Evolutionary conservation across 2,329 filamentous ascomycete genomes (phyloP), one percentile per base, ranked within the genome.

Genomic region (Byssochlamys sp.): DNA sequence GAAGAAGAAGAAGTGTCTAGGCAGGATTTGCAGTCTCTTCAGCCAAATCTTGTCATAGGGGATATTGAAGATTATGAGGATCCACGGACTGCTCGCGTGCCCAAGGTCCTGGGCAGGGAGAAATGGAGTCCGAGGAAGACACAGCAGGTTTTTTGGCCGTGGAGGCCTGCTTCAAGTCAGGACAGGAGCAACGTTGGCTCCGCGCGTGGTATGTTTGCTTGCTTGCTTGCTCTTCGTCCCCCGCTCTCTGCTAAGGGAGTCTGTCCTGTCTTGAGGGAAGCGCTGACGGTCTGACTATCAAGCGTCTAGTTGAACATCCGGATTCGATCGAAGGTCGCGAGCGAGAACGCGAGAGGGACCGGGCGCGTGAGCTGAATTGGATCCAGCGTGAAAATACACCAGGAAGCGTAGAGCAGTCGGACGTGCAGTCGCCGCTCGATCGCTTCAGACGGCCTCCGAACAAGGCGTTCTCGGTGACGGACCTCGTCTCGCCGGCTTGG

Each of bases 401-500:
- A 19, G 35, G 35, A 5, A 45, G 14, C 2, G 35, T 19, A 6
- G 35, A 45, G 39, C 14, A 19, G 39, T 19, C 19, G n/a, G 24
- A 85, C 67, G 70, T 70, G 7, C 76, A 80, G 59, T 79, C 84
- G 7, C 91, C 91, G 0, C 75, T 96, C 1, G 81, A 90, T 61
- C 84, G 88, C 33, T 96, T 95, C 66, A 86, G 91, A 39, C 84
- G 84, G 1, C 85, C 82, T 57, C 90, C 90, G 0, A 86, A 81
- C 67, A 92, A 90, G 68, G 84, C 89, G 0, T 80, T 97, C 6
- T 90, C 89, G 0, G 94, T 97, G 1, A 91, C 89, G 2, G 94
- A 99, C 71, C 76, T 97, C 26, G 84, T 91, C 0, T 88, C 90
- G 1, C 91, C 91, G 1, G 87, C 91, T 6, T 99, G 94, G 94